Evolutionary conservation across 768 basidiomycete genomes (phyloP).

Genomic region (Mycena haematopus): DNA sequence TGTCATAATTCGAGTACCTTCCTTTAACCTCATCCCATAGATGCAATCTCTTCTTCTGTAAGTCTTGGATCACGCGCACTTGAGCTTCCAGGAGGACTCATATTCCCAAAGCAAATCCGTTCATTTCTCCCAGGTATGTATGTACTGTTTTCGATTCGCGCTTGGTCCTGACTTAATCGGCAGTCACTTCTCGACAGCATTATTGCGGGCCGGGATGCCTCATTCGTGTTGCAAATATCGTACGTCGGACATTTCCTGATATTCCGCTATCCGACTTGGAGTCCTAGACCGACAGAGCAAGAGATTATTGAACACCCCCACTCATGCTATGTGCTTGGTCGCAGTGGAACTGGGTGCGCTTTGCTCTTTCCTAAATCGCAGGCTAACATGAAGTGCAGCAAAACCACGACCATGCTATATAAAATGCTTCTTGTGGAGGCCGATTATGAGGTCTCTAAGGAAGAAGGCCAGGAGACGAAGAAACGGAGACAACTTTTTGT

Average conservation of each 20-base stretch:
- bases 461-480: constrained; percentile 23
- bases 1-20: background rate
- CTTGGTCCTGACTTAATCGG: background rate
- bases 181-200: constrained; percentile 49
- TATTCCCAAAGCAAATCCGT: constrained; percentile 48
- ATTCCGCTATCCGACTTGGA: background rate
- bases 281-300: constrained; percentile 51
- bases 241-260: constrained; percentile 31
- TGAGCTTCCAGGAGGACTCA: background rate
- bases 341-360: constrained; percentile 76
- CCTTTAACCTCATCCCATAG: constrained; percentile 36
- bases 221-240: constrained; percentile 53
- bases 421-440: constrained; percentile 75
- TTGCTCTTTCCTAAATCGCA: background rate
- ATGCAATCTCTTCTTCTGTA: constrained; percentile 68
- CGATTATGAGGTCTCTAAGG: constrained; percentile 48
- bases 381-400: background rate
- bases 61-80: constrained; percentile 26
- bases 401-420: constrained; percentile 69
- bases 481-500: constrained; percentile 76
- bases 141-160: background rate
- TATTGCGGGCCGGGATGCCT: constrained; percentile 54
- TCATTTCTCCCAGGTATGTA: constrained; percentile 46
- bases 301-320: constrained; percentile 62
- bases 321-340: constrained; percentile 71